phyloP scores from a whole-genome alignment of 2,329 filamentous ascomycete species.

The Metarhizium sp. region DNA sequence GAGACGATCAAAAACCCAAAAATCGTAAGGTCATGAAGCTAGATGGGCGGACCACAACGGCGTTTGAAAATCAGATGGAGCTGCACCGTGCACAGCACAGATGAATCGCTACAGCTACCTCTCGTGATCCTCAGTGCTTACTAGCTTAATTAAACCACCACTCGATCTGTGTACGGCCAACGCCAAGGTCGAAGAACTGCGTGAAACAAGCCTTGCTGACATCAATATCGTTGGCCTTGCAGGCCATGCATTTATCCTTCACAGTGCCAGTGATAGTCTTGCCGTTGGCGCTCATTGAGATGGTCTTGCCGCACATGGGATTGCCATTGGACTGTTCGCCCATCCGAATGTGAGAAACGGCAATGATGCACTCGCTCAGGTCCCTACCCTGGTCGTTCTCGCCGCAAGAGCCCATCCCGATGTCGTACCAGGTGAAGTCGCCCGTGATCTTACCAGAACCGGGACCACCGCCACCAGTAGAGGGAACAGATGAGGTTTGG shows the following conservation, averaged over 20 bases:
- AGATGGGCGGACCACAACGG: not conserved
- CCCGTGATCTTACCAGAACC: conserved; percentile 34
- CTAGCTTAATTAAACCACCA: conserved; percentile 37
- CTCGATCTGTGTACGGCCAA: conserved; percentile 30
- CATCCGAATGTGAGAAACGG: conserved; percentile 58
- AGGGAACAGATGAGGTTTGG: not conserved
- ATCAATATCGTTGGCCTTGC: conserved; percentile 46
- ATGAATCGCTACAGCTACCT: not conserved
- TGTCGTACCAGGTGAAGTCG: conserved; percentile 65
- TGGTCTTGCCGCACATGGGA: conserved; percentile 58
- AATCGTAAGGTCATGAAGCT: conserved; percentile 5
- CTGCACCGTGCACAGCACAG: conserved; percentile 9
- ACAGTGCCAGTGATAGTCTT: conserved; percentile 49
- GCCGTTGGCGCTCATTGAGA: conserved; percentile 54
- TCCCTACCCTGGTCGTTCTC: conserved; percentile 48
- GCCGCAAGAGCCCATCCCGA: conserved; percentile 63
- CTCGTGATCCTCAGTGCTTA: not conserved
- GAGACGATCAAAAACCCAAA: not conserved
- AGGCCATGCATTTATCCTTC: conserved; percentile 70
- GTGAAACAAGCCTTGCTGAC: conserved; percentile 47
- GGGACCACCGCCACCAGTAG: conserved; percentile 7
- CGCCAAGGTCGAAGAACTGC: conserved; percentile 38
- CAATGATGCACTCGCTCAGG: conserved; percentile 51
- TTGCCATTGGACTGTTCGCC: conserved; percentile 55
- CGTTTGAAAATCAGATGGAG: not conserved